Evolutionary conservation across 2,329 filamentous ascomycete species (phyloP).

Genomic region (Penicillium nordicum): DNA sequence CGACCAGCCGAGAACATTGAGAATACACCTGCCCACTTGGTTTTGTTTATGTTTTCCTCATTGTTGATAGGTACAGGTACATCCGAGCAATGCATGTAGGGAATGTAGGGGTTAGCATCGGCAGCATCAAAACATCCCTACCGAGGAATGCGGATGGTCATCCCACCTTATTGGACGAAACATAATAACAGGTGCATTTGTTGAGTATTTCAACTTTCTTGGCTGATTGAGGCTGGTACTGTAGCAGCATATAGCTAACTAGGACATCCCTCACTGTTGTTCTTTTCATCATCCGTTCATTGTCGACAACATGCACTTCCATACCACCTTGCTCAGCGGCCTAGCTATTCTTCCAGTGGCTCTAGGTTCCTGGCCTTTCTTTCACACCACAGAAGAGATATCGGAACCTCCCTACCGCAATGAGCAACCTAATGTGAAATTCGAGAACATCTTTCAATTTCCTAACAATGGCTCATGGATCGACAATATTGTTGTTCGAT

Average conservation of each 20-base stretch:
- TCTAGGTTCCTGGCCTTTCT: conserved; percentile 8
- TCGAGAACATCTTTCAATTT: conserved; percentile 24
- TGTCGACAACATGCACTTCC: conserved; percentile 10
- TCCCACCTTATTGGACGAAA: background rate
- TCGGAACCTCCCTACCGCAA: conserved; percentile 4
- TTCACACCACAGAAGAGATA: background rate
- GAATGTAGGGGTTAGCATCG: background rate
- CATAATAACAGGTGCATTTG: background rate
- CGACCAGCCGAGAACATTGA: background rate
- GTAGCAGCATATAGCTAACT: background rate
- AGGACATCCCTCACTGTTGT: background rate
- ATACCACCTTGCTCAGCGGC: conserved; percentile 1
- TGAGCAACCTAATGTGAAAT: conserved; percentile 13
- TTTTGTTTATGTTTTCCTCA: background rate
- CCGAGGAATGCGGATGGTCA: background rate
- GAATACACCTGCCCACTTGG: no score
- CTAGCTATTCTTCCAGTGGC: conserved; percentile 11
- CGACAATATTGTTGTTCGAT: conserved; percentile 18
- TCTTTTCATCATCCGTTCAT: background rate
- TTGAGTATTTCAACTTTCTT: background rate
- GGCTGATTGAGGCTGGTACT: background rate
- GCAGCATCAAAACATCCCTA: background rate
- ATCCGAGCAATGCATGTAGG: background rate
- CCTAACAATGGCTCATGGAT: conserved; percentile 26
- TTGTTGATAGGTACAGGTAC: background rate